Evolutionary conservation across 1,284 basidiomycete species (phyloP).

Genomic region (Pseudozyma pruni): DNA sequence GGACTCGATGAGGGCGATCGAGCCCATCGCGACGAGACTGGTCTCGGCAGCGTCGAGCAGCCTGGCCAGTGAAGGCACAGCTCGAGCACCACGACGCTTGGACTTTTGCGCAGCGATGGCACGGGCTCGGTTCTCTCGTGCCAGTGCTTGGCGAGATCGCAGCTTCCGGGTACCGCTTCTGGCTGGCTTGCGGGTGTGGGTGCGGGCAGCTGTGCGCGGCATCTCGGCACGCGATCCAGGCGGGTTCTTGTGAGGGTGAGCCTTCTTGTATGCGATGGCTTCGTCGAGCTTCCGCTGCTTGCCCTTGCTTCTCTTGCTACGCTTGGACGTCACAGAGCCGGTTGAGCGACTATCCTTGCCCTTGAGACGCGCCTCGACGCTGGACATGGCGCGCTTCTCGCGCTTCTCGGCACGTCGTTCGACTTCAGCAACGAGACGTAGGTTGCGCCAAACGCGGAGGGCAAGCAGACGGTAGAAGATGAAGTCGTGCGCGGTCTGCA

Average conservation of each 20-base stretch:
- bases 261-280: slow-evolving; percentile 26
- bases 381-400: slow-evolving; percentile 53
- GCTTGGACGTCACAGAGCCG: slow-evolving; percentile 17
- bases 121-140: slow-evolving; percentile 42
- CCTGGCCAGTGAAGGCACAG: slow-evolving; percentile 62
- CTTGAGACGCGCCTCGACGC: slow-evolving; percentile 43
- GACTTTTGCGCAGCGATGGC: slow-evolving; percentile 41
- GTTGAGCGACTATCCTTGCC: slow-evolving; percentile 9
- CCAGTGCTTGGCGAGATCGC: slow-evolving; percentile 29
- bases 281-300: slow-evolving; percentile 36
- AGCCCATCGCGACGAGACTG: slow-evolving; percentile 57
- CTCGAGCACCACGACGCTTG: slow-evolving; percentile 54
- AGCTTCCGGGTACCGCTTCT: slow-evolving; percentile 55
- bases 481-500: slow-evolving; percentile 64
- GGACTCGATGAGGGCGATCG: slow-evolving; percentile 60
- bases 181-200: slow-evolving; percentile 37
- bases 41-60: slow-evolving; percentile 62
- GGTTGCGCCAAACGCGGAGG: slow-evolving; percentile 60
- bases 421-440: slow-evolving; percentile 58
- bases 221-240: slow-evolving; percentile 47
- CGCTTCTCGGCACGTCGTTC: slow-evolving; percentile 57
- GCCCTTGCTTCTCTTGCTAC: slow-evolving; percentile 29
- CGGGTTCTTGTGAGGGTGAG: slow-evolving; percentile 29
- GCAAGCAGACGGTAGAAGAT: slow-evolving; percentile 62
- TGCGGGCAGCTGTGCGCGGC: slow-evolving; percentile 17